These are phyloP conservation scores for Phoenix roebelenii DNA, from an alignment of 176 grass and related monocot species.

Conservation along the genomic window DNA sequence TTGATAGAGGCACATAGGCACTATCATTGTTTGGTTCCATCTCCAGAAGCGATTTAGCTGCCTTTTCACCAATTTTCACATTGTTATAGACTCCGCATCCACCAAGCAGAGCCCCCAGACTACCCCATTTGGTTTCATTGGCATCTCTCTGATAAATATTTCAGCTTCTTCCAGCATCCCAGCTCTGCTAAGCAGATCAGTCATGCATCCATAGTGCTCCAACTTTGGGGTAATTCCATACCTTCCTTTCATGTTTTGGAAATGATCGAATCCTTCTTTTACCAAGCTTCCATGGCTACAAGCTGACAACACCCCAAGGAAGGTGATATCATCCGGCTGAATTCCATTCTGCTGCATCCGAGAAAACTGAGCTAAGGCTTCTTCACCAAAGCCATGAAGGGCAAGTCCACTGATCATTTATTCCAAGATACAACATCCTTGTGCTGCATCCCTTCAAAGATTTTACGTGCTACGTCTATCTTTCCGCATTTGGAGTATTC, in stretches of 20 bases:
- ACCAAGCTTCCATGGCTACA: constrained; percentile 1
- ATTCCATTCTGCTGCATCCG: background rate
- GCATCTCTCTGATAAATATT: background rate
- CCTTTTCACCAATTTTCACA: background rate
- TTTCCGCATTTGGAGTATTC: background rate
- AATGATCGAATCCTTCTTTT: background rate
- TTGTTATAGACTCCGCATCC: background rate
- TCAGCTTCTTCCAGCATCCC: constrained; percentile 2
- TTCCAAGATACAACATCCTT: constrained; percentile 4
- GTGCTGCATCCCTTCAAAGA: background rate
- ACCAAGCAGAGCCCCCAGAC: constrained; percentile 6
- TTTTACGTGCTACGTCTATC: background rate
- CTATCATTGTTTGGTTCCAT: background rate
- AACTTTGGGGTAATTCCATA: background rate
- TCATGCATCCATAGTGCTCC: constrained; percentile 10
- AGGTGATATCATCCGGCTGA: constrained; percentile 8
- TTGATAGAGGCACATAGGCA: background rate
- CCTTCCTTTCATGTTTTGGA: background rate
- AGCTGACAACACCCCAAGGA: background rate
- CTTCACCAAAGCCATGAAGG: constrained; percentile 3
- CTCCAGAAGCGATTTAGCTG: background rate
- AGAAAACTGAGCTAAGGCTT: background rate
- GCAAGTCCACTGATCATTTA: constrained; percentile 1
- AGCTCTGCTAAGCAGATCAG: constrained; percentile 6
- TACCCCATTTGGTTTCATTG: constrained; percentile 6